A percentile compares a stretch with the other conserved stretches of the same genome.
Evolutionary conservation across 2,329 filamentous ascomycete species (phyloP).

Genomic region (Aspergillus pseudoglaucus): DNA sequence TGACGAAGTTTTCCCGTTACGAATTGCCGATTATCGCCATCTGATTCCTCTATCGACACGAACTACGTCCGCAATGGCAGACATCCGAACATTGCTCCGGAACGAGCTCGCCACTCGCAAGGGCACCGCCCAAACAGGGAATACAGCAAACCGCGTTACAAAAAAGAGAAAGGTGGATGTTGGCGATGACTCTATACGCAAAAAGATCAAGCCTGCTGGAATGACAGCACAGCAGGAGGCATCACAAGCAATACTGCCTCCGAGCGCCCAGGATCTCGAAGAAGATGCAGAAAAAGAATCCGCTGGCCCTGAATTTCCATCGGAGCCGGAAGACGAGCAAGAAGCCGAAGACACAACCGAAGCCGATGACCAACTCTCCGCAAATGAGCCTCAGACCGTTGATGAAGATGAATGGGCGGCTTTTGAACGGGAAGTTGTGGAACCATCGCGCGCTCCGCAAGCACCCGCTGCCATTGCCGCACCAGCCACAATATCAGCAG

Average conservation of each 20-base stretch:
- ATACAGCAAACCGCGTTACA: slow-evolving; percentile 28
- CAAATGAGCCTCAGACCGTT: slow-evolving; percentile 29
- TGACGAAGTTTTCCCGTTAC: background rate
- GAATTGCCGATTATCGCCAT: background rate
- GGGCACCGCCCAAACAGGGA: slow-evolving; percentile 53
- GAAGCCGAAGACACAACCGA: slow-evolving; percentile 4
- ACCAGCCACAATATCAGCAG: slow-evolving; percentile 60
- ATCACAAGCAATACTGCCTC: slow-evolving; percentile 21
- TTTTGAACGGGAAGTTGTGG: slow-evolving; percentile 75
- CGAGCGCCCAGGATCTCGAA: slow-evolving; percentile 16
- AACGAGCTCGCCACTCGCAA: slow-evolving; percentile 69
- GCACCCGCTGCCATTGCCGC: slow-evolving; percentile 25
- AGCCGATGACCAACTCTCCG: slow-evolving; percentile 1
- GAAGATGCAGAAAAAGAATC: slow-evolving; percentile 21
- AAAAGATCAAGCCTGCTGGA: slow-evolving; percentile 37
- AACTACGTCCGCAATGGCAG: slow-evolving; percentile 54
- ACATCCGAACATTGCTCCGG: slow-evolving; percentile 72
- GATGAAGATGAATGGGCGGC: slow-evolving; percentile 81
- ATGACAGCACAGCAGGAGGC: slow-evolving; percentile 25
- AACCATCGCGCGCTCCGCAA: slow-evolving; percentile 29
- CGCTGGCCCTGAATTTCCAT: slow-evolving; percentile 17
- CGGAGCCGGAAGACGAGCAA: slow-evolving; percentile 8
- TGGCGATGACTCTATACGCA: slow-evolving; percentile 35
- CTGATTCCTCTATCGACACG: background rate
- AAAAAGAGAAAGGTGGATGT: slow-evolving; percentile 52